phyloP scores from a whole-genome alignment of 306 rosid genomes.

The Lathyrus aphaca region DNA sequence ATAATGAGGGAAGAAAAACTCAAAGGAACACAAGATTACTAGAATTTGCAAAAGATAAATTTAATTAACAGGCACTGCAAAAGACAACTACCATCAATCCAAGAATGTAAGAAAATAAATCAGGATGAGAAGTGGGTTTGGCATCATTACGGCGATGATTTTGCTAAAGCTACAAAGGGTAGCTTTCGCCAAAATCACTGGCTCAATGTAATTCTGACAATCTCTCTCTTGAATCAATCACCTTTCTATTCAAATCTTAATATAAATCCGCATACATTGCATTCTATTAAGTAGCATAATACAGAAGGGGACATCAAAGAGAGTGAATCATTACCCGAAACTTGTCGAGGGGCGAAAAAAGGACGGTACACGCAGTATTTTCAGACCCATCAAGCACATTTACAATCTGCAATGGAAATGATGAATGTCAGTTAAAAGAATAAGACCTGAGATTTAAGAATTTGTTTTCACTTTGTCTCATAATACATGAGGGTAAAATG shows the following conservation, averaged over 20 bases:
- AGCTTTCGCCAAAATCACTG: background rate
- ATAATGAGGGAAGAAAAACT: background rate
- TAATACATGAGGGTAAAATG: background rate
- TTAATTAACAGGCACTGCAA: slow-evolving; percentile 22
- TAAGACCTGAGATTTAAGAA: background rate
- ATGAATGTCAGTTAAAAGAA: background rate
- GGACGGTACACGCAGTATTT: slow-evolving; percentile 62
- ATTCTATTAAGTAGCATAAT: slow-evolving; percentile 17
- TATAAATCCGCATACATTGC: background rate
- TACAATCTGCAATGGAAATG: slow-evolving; percentile 60
- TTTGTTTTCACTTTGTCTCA: slow-evolving; percentile 23
- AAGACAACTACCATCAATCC: background rate
- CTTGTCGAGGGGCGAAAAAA: slow-evolving; percentile 77
- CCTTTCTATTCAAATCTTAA: background rate
- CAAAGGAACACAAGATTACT: slow-evolving; percentile 16
- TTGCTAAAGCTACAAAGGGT: background rate
- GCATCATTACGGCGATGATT: background rate
- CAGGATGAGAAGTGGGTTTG: too few species aligned
- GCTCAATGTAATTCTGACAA: background rate
- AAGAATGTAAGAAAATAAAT: background rate
- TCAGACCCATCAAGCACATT: slow-evolving; percentile 77
- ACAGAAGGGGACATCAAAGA: slow-evolving; percentile 32
- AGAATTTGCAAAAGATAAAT: background rate
- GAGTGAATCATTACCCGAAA: slow-evolving; percentile 56
- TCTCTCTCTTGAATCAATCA: background rate